Conservation (phyloP, 2,329 filamentous ascomycete genomes). For the Trichophaea hybrida region DNA sequence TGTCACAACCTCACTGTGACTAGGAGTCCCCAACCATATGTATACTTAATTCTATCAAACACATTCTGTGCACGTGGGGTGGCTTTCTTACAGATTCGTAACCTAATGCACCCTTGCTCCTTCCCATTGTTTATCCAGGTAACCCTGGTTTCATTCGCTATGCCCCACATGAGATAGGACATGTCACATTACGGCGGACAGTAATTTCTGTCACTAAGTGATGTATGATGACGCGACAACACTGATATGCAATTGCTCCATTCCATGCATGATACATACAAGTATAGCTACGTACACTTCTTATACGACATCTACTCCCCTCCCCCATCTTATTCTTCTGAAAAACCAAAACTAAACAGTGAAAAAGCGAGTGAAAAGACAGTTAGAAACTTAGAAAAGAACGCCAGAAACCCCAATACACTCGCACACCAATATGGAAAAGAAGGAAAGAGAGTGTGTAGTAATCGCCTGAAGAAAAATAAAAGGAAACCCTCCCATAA, state of each 20-base stretch:
- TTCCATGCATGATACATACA: neutral
- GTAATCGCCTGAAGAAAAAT: neutral
- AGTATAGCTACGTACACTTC: neutral
- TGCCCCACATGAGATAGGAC: too few relatives aligned
- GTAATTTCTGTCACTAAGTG: neutral
- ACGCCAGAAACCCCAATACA: neutral
- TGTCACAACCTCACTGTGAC: too few relatives aligned
- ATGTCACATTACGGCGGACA: too few relatives aligned
- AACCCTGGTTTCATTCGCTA: too few relatives aligned
- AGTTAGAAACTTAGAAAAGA: neutral
- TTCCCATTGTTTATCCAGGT: too few relatives aligned
- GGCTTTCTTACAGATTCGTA: too few relatives aligned
- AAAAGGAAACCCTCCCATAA: constrained; percentile 1
- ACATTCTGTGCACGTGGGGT: too few relatives aligned
- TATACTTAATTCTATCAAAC: too few relatives aligned
- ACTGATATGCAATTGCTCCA: neutral
- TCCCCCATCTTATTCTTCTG: neutral
- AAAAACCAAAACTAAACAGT: neutral
- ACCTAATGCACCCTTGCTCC: too few relatives aligned
- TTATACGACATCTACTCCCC: neutral
- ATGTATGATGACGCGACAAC: neutral
- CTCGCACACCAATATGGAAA: neutral
- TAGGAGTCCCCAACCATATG: too few relatives aligned
- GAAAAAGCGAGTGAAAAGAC: neutral
- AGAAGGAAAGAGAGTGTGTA: neutral